phyloP scores from a whole-genome alignment of 768 basidiomycete genomes.

The Hericium alpestre region DNA sequence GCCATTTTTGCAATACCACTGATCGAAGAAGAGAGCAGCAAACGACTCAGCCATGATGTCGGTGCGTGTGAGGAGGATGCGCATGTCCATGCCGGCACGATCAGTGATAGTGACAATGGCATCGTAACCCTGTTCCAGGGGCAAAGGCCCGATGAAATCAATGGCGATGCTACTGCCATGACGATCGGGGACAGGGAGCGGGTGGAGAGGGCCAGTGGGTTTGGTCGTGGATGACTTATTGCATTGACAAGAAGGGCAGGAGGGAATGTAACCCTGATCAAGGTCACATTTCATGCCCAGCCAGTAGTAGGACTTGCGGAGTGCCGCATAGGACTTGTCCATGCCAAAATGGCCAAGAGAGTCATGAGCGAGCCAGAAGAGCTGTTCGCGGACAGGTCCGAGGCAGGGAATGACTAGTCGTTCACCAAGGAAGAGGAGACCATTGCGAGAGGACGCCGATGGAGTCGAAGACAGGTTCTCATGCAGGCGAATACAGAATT shows the following conservation, averaged over 20 bases:
- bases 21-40: neutral
- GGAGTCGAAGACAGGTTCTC: neutral
- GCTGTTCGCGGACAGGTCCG: neutral
- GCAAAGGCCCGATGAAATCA: neutral
- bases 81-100: too few species aligned
- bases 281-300: neutral
- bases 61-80: neutral
- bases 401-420: neutral
- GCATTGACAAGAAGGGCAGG: neutral
- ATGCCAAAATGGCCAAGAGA: neutral
- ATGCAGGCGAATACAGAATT: neutral
- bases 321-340: neutral
- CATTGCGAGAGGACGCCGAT: neutral
- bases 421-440: neutral
- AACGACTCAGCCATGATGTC: neutral
- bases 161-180: neutral
- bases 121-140: too few species aligned
- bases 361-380: neutral
- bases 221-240: neutral
- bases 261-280: neutral
- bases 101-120: too few species aligned
- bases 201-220: neutral
- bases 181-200: neutral
- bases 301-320: neutral
- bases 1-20: neutral